Evolutionary conservation across 176 grass and related monocot species (phyloP).

Genomic region (Avena eriantha): DNA sequence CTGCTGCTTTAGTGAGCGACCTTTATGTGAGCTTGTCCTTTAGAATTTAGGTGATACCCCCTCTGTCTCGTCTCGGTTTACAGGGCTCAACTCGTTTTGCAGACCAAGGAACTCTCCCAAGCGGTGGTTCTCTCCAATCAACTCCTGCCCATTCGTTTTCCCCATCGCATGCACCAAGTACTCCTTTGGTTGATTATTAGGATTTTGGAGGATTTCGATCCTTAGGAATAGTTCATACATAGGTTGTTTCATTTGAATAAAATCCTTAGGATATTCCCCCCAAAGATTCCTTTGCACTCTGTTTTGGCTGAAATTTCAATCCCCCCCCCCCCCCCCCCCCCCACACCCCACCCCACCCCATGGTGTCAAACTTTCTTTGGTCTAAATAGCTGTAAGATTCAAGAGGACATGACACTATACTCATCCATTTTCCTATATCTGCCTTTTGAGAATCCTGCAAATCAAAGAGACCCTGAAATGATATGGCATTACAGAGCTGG

Average conservation of each 20-base stretch:
- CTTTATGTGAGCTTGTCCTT: constrained; percentile 16
- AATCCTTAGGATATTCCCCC: not conserved
- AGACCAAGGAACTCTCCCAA: too few species aligned
- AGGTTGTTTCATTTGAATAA: not conserved
- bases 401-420: not conserved
- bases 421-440: not conserved
- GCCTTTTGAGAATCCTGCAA: not conserved
- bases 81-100: too few species aligned
- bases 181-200: not conserved
- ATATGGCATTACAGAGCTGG: not conserved
- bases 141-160: too few species aligned
- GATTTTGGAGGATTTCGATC: not conserved
- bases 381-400: not conserved
- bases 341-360: too few species aligned
- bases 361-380: not conserved
- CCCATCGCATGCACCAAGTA: too few species aligned
- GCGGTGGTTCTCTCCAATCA: too few species aligned
- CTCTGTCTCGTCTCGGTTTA: too few species aligned
- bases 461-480: not conserved
- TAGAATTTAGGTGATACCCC: constrained; percentile 20
- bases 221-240: not conserved
- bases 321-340: too few species aligned
- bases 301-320: not conserved
- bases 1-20: constrained; percentile 19
- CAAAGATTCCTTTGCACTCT: not conserved